Base-by-base conservation (phyloP, 768 basidiomycete genomes). In the Boletus pseudo-olivaceus region DNA sequence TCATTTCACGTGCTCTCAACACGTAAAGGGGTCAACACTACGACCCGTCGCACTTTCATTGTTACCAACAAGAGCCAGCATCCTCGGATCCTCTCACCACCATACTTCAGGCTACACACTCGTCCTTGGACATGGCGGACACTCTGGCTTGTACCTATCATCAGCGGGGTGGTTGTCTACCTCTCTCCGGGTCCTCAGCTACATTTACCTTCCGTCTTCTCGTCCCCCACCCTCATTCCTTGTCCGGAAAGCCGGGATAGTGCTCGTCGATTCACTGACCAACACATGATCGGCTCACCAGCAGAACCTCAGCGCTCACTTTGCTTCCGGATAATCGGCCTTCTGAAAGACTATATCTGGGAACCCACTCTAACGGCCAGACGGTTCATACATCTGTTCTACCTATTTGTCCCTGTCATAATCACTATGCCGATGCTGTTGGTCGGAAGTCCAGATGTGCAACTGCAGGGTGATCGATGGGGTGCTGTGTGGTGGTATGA, bases 401-500 rank as follows among this genome's bases (percentile, higher is more conserved):
- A 80, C 56, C 76, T 98, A 50, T 98, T 99, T 71, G 72, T 88
- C 5, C 97, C 97, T 1, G 92, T 98, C 54, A 81, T 99, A 48
- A 42, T 95, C 44, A 77, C 84, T 3, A 80, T 84, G 47, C 95
- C 96, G 0, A 90, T 98, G 84, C 75, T 98, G 19, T 75, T 95
- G 26, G 73, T 87, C 9, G 89, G 85, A 19, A 75, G 70, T 33
- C 80, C 78, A 19, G 77, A 82, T 50, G 74, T 74, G 41, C 71
- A 73, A 45, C 75, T 83, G 42, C 80, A 79, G 12, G 88, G 89
- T 15, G 93, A 95, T 58, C 80, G 83, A 62, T 93, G 92, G 92
- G 93, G 93, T 35, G 93, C 93, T 1, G 79, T 94, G 4, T 97
- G 93, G 96, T 99, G 97, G 97, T 98, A 98, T 67, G 82, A 79